Base-by-base conservation (phyloP, 139 green algal genomes). In the Volvox africanus region DNA sequence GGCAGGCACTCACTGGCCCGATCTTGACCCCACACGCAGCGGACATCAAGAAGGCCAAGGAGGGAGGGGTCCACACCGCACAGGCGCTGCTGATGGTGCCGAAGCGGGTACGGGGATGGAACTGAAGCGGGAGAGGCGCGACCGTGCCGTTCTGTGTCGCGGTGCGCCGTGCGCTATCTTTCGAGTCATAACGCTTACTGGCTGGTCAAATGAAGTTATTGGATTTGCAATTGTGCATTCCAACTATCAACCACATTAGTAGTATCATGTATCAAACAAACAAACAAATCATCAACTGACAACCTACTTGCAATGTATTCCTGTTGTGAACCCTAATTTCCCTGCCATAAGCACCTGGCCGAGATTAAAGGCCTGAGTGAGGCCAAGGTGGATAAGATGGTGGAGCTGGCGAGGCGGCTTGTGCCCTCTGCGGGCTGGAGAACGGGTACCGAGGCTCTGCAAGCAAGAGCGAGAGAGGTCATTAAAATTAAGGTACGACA, bases 331-430 rank as follows among this genome's bases (percentile, higher is more conserved):
- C n/a, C n/a, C n/a, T n/a, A n/a, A n/a, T n/a, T n/a, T n/a, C n/a
- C n/a, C n/a, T n/a, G n/a, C n/a, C n/a, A n/a, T n/a, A n/a, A 98
- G 97, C 83, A 92, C 18, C 94, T 99, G 68, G 89, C 92, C 26
- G 95, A 97, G 19, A 97, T 99, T 91, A 99, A 99, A 92, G 98
- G 98, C 16, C 93, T 99, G 35, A 97, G 94, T 5, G 98, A 99
- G 67, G 97, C 97, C 93, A 99, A 99, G 95, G 95, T 98, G 11
- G 97, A 99, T 22, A 99, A 99, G 94, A 97, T 99, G 92, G 30
- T 98, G 75, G 97, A 97, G 22, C 94, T 93, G 77, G 96, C 96
- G 0, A 93, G 85, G 77, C 97, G 97, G 90, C 44, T 96, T 55
- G 69, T 77, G 73, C 73, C 76, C 13, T 50, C 22, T 2, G 37